Evolutionary conservation across 2,329 filamentous ascomycete genomes (phyloP).

Genomic region (Arthrobotrys entomopaga): DNA sequence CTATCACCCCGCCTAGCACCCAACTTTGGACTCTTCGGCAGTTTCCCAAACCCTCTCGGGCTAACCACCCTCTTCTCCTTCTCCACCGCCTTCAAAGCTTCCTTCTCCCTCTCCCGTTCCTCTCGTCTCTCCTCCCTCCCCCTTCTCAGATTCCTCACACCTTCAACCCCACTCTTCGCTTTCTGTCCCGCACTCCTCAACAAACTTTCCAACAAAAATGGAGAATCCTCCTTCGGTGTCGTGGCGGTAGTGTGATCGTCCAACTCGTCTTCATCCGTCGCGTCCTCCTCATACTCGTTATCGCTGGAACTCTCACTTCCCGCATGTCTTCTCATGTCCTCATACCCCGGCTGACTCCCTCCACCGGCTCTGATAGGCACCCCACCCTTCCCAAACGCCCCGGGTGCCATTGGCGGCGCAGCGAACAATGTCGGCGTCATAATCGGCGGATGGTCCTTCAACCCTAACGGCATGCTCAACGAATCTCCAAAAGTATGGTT

Average conservation of each 20-base stretch:
- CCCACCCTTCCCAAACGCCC: slow-evolving; percentile 44
- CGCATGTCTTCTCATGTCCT: slow-evolving; percentile 25
- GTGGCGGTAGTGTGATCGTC: slow-evolving; percentile 45
- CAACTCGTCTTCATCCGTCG: slow-evolving; percentile 46
- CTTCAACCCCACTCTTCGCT: slow-evolving; percentile 51
- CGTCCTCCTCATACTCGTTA: slow-evolving; percentile 53
- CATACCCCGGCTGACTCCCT: slow-evolving; percentile 16
- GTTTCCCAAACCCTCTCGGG: slow-evolving; percentile 48
- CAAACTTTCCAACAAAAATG: slow-evolving; percentile 52
- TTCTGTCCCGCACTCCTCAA: slow-evolving; percentile 53
- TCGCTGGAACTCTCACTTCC: slow-evolving; percentile 53
- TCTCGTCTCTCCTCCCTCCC: slow-evolving; percentile 72
- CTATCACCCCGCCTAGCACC: slow-evolving; percentile 60
- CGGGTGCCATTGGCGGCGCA: slow-evolving; percentile 56
- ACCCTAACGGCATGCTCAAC: slow-evolving; percentile 56
- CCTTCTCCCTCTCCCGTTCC: slow-evolving; percentile 73
- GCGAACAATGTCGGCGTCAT: slow-evolving; percentile 59
- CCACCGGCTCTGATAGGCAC: slow-evolving; percentile 34
- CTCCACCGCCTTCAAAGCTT: slow-evolving; percentile 70
- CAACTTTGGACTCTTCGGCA: slow-evolving; percentile 57
- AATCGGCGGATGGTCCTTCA: slow-evolving; percentile 56
- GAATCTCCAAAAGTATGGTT: slow-evolving; percentile 59
- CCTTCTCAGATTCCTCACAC: slow-evolving; percentile 43
- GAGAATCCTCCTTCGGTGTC: slow-evolving; percentile 50
- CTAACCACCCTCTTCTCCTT: slow-evolving; percentile 73